Evolutionary conservation across 1,284 basidiomycete genomes (phyloP).

Genomic region (Rhodotorula sp.): DNA sequence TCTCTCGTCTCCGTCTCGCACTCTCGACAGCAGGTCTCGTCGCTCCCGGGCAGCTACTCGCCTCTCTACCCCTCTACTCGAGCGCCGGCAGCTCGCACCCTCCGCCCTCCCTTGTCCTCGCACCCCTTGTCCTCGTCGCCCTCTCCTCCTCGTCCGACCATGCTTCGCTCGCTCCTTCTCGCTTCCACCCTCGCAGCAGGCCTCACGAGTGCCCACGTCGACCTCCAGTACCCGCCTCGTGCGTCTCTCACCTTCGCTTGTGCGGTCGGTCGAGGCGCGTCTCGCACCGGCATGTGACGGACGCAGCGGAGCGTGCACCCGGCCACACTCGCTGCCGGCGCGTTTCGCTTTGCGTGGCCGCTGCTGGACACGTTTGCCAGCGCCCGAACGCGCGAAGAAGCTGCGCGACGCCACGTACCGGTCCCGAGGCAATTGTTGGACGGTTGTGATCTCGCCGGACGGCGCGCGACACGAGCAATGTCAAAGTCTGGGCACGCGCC

Average conservation of each 20-base stretch:
- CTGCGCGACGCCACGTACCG: too few relatives aligned
- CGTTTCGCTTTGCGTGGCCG: background rate
- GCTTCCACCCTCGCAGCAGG: background rate
- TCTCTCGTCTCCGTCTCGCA: background rate
- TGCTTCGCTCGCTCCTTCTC: slow-evolving; percentile 10
- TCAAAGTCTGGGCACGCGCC: too few relatives aligned
- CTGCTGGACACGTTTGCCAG: too few relatives aligned
- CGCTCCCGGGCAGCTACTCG: background rate
- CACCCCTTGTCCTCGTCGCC: background rate
- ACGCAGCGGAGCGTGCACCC: background rate
- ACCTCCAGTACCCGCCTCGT: slow-evolving; percentile 30
- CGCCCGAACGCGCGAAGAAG: too few relatives aligned
- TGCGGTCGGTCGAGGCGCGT: background rate
- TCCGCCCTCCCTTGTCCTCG: background rate
- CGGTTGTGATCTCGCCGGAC: too few relatives aligned
- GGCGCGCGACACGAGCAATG: too few relatives aligned
- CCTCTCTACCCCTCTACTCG: background rate
- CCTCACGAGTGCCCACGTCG: slow-evolving; percentile 21
- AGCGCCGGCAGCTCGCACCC: slow-evolving; percentile 1
- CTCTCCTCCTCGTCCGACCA: background rate
- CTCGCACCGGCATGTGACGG: slow-evolving; percentile 1
- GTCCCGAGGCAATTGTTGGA: too few relatives aligned
- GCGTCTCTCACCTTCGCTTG: background rate
- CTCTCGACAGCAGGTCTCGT: slow-evolving; percentile 5
- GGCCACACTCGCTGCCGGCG: background rate